These are phyloP conservation scores for Hanseniaspora thailandica DNA, from an alignment of 805 yeast genomes.

Conservation along the genomic window DNA sequence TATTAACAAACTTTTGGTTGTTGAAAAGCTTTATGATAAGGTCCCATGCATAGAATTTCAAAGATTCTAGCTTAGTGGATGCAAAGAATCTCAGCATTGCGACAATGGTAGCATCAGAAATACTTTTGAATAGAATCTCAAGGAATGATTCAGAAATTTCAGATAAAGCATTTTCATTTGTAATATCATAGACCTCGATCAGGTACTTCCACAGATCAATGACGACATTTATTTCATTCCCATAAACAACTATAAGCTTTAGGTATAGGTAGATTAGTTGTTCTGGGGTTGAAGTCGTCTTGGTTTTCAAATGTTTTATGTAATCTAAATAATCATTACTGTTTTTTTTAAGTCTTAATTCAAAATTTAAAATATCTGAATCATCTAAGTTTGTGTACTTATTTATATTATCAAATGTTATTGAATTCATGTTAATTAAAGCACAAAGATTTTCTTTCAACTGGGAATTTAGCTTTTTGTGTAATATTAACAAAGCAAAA, in stretches of 20 bases:
- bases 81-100: background rate
- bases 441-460: background rate
- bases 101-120: background rate
- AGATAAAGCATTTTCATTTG: background rate
- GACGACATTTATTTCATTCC: background rate
- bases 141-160: background rate
- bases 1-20: background rate
- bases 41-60: background rate
- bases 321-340: slow-evolving; percentile 8
- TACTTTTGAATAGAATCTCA: background rate
- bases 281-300: background rate
- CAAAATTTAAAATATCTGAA: background rate
- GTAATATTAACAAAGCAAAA: background rate
- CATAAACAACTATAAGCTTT: background rate
- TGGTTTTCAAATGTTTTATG: background rate
- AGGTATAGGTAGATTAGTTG: background rate
- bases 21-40: background rate
- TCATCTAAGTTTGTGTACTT: background rate
- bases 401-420: background rate
- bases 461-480: background rate
- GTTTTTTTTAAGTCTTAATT: slow-evolving; percentile 5
- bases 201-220: slow-evolving; percentile 3
- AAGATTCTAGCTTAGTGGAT: background rate
- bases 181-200: background rate
- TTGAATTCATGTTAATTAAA: background rate